phyloP scores from a whole-genome alignment of 2,329 filamentous ascomycete genomes.

The Botryotinia calthae region DNA sequence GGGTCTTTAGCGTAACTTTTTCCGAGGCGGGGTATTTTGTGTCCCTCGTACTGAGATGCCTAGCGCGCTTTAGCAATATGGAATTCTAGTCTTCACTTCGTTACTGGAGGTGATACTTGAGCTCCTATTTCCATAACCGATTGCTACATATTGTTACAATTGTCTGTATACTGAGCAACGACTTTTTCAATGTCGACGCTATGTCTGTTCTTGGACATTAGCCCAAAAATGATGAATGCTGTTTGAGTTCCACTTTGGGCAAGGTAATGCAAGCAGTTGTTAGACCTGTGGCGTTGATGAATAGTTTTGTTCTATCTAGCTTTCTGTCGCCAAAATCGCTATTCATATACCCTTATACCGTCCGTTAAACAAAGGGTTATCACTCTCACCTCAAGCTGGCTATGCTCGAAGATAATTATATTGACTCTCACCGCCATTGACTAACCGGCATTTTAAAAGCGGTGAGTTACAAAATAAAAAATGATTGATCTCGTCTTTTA shows the following conservation, averaged over 20 bases:
- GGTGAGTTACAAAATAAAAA: background rate
- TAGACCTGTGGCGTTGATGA: background rate
- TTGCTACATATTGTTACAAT: background rate
- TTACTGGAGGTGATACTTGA: background rate
- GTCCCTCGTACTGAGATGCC: background rate
- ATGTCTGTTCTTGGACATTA: background rate
- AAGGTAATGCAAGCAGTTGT: background rate
- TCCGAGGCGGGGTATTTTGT: conserved; percentile 1
- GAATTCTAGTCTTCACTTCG: no score
- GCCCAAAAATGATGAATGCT: background rate
- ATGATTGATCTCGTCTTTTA: background rate
- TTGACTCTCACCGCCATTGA: background rate
- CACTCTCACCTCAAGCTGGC: background rate
- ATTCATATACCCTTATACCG: background rate
- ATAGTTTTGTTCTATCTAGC: background rate
- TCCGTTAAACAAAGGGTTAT: background rate
- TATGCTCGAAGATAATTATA: background rate
- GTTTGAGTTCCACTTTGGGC: background rate
- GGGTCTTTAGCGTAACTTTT: background rate
- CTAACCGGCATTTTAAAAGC: background rate
- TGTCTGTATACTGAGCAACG: background rate
- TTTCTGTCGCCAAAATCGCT: no score
- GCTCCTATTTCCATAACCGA: background rate
- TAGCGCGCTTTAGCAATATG: background rate
- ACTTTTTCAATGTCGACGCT: no score